Evolutionary conservation across 2,329 filamentous ascomycete genomes (phyloP), one percentile per base, ranked within the genome.

Genomic region (Neonectria faginata): DNA sequence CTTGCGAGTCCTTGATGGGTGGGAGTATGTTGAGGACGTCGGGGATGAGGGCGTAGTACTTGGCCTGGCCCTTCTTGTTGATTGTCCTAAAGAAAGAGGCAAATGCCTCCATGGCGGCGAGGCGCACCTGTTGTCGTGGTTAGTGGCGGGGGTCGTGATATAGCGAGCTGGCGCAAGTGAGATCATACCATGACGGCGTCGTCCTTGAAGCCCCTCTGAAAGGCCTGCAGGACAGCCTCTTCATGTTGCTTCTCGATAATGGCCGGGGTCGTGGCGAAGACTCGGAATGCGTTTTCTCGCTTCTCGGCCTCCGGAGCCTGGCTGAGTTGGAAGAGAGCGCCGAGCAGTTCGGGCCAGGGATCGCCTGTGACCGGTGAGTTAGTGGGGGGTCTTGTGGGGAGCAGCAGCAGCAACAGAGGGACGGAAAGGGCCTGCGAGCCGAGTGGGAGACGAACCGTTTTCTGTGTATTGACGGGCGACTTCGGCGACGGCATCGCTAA

Each of bases 201-300:
- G 80, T 99, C 96, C 75, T 92, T 93, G 81, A 99, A 97, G 2
- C 95, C 96, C 74, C 92, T 92, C 64, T 92, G 89, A 78, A 99
- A 99, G 14, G 96, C 94, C 68, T 89, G 87, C 45, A 95, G 84
- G 36, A 99, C 94, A n/a, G 92, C 89, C 68, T 94, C 92, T 78
- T 97, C 93, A 74, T 98, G 95, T 77, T 97, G 93, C 80, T 91
- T 95, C 81, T 97, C 94, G 74, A 99, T 98, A 73, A 99, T 95
- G 33, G 92, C 92, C 5, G 96, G 96, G 1, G 95, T 98, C 1
- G 94, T 95, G 48, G 94, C 91, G 78, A 99, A 97, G 74, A 99
- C 96, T 67, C 96, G 89, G 83, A 96, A 99, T 18, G 96, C 93
- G 52, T 91, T 93, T 82, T 98, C 96, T 67, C 96, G 91, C 82